Evolutionary conservation across 129 eudicot species (phyloP).

Genomic region (Lonicera japonica): DNA sequence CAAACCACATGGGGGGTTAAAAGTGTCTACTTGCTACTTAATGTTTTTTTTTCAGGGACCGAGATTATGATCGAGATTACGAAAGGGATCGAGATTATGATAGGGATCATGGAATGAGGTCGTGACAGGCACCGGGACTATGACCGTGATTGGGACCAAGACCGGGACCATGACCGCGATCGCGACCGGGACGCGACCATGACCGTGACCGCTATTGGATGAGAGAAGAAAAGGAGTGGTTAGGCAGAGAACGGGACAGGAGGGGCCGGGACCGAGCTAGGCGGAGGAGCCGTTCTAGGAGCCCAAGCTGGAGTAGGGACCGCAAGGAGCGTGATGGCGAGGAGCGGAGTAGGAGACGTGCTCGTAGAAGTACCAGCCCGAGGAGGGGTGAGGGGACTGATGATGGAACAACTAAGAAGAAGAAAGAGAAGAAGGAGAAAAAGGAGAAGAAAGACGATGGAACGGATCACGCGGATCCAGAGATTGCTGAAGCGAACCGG

Average conservation of each 20-base stretch:
- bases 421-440: constrained; percentile 35
- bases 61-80: constrained; percentile 34
- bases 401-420: constrained; percentile 38
- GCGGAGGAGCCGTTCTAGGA: constrained; percentile 73
- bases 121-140: constrained; percentile 27
- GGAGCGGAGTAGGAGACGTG: constrained; percentile 65
- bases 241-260: constrained; percentile 60
- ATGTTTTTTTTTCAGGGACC: constrained; percentile 33
- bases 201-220: constrained; percentile 45
- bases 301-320: constrained; percentile 67
- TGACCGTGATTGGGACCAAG: constrained; percentile 46
- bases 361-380: constrained; percentile 60
- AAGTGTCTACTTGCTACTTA: no score
- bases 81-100: no score
- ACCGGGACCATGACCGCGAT: constrained; percentile 40
- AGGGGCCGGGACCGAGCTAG: constrained; percentile 69
- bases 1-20: no score
- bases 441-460: constrained; percentile 82
- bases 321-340: constrained; percentile 59
- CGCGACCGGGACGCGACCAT: constrained; percentile 52
- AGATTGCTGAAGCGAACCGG: constrained; percentile 85
- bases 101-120: no score
- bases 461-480: constrained; percentile 92
- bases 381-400: constrained; percentile 43
- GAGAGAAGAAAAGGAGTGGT: constrained; percentile 49